These are phyloP conservation scores for Lactarius hengduanensis DNA, from an alignment of 768 basidiomycete species.

Conservation along the genomic window DNA sequence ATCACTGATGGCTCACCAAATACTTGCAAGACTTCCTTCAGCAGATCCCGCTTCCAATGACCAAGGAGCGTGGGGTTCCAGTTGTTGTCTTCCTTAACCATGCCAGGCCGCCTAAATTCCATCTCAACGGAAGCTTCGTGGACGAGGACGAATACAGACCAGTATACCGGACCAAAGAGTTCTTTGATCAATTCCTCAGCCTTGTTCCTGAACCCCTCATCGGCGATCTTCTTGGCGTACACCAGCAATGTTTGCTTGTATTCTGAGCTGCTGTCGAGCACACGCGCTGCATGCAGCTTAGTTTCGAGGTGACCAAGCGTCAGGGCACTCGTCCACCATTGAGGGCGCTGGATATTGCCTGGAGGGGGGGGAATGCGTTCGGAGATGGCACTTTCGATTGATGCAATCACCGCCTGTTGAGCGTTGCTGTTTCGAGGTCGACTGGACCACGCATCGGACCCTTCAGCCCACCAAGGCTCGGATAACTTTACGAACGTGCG, in stretches of 20 bases:
- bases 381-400: constrained; percentile 34
- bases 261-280: constrained; percentile 81
- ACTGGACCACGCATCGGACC: constrained; percentile 81
- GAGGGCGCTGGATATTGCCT: constrained; percentile 44
- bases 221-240: constrained; percentile 84
- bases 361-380: constrained; percentile 31
- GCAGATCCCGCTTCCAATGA: constrained; percentile 73
- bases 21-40: constrained; percentile 73
- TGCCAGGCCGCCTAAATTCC: constrained; percentile 59
- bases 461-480: constrained; percentile 82
- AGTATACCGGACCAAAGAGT: constrained; percentile 85
- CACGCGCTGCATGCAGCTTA: constrained; percentile 66
- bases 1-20: constrained; percentile 52
- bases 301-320: constrained; percentile 90
- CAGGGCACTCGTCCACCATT: constrained; percentile 82
- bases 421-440: constrained; percentile 58
- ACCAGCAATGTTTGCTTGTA: constrained; percentile 71
- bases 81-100: constrained; percentile 51
- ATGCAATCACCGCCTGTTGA: constrained; percentile 36
- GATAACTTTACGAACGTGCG: constrained; percentile 71
- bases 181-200: constrained; percentile 92
- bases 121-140: constrained; percentile 7
- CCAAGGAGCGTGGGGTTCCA: constrained; percentile 75
- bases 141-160: constrained; percentile 50
- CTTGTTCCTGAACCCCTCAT: constrained; percentile 85